Base-by-base conservation (phyloP, 805 yeast species). In the Citeromyces matritensis region DNA sequence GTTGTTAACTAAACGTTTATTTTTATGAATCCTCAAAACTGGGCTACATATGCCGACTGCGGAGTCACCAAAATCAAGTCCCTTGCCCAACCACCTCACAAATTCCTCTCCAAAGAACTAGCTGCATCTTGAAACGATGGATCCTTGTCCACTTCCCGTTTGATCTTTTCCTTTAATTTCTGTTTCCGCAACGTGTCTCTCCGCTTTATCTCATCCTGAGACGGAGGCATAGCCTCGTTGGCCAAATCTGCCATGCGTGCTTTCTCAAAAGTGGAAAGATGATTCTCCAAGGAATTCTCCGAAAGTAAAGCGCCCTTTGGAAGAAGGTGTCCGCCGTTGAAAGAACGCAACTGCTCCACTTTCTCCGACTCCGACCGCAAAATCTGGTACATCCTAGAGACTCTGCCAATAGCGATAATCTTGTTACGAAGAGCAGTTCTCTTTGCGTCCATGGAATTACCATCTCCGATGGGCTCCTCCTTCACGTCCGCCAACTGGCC, bases 371-470 rank as follows among this genome's bases (percentile, higher is more conserved):
- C 95, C 48, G 84, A 84, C 40, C 96, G 67, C 43, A 88, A 61
- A 5, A 88, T 79, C 39, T 77, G 78, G 57, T 80, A 91, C 95
- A 91, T 86, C 36, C 96, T 69, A 13, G 95, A 79, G 33, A 88
- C 83, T 41, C 94, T 69, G n/a, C 97, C 97, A 53, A 88, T 91
- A 9, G 97, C 97, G 44, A 88, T 56, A 32, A 91, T 81, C 62
- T 88, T 88, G 54, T 82, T 85, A 39, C 88, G 69, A 36, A 85
- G 58, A 1, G 83, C 50, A 6, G 29, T 58, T 39, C 65, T 59
- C 42, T 53, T 45, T 8, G 54, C 46, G 27, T 50, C 55, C 5
- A 32, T 34, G 4, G 39, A 30, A 23, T 48, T 52, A 15, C 44
- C 47, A 5, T 24, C 14, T 10, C 14, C 12, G 27, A 19, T 23